A percentile compares a stretch with the other conserved stretches of the same genome.
Conservation (phyloP, 805 yeast genomes). For the Helenozyma rhizophorensis region DNA sequence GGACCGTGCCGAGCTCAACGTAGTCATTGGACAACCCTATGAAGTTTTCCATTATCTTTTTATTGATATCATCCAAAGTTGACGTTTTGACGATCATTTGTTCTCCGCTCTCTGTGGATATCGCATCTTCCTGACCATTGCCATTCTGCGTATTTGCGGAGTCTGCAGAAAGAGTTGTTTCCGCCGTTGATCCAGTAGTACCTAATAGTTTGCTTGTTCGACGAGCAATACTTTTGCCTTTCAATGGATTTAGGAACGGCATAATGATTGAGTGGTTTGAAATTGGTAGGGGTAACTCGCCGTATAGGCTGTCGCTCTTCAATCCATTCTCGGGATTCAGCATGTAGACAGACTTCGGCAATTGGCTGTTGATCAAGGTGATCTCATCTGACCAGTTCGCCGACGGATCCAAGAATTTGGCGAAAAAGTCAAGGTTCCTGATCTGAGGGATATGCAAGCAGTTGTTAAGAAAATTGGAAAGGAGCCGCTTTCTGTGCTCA, state of each 20-base stretch:
- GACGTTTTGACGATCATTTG: constrained; percentile 17
- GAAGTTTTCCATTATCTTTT: constrained; percentile 50
- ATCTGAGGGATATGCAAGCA: constrained; percentile 60
- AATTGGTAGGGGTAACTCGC: constrained; percentile 31
- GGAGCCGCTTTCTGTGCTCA: constrained; percentile 41
- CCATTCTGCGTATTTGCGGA: constrained; percentile 1
- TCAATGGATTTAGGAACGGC: constrained; percentile 27
- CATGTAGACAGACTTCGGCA: constrained; percentile 36
- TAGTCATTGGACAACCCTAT: constrained; percentile 59
- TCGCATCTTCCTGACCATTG: constrained; percentile 6
- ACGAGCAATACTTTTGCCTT: constrained; percentile 5
- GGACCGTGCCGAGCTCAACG: constrained; percentile 66
- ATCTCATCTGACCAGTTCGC: constrained; percentile 75
- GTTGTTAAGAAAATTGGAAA: constrained; percentile 67
- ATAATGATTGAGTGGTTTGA: constrained; percentile 21
- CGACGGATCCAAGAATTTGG: constrained; percentile 80
- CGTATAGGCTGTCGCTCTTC: constrained; percentile 32
- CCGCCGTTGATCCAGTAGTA: constrained; percentile 1
- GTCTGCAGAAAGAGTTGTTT: neutral
- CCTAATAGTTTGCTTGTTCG: constrained; percentile 10
- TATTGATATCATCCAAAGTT: constrained; percentile 55
- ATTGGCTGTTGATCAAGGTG: constrained; percentile 29
- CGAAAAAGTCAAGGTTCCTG: constrained; percentile 56
- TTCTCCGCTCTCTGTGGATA: constrained; percentile 12
- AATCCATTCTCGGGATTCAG: constrained; percentile 44